A percentile compares a stretch with the other conserved stretches of the same genome.
These are phyloP conservation scores for Musa itinerans DNA, from an alignment of 176 grass and related monocot species.

Conservation along the genomic window DNA sequence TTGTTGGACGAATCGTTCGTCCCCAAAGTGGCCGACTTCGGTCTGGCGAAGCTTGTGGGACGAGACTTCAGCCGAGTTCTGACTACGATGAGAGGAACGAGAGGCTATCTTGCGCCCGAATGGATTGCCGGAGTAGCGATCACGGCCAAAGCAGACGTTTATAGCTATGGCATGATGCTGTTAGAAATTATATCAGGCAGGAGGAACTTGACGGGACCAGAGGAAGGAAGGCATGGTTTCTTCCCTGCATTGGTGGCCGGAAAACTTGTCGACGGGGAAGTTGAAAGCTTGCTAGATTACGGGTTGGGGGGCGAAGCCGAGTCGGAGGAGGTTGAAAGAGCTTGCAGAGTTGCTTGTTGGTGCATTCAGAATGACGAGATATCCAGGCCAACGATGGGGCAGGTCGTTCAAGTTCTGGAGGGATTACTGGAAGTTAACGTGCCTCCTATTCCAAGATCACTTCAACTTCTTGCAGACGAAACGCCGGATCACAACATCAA, in stretches of 20 bases:
- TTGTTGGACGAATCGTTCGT: conserved; percentile 5
- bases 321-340: conserved; percentile 1
- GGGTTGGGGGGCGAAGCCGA: not conserved
- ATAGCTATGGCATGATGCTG: conserved; percentile 20
- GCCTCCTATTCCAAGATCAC: conserved; percentile 16
- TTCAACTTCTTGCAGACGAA: not conserved
- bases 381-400: conserved; percentile 1
- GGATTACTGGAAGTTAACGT: conserved; percentile 12
- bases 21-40: conserved; percentile 12
- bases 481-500: conserved; percentile 4
- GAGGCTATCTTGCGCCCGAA: conserved; percentile 19
- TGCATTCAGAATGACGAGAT: conserved; percentile 12
- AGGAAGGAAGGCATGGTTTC: not conserved
- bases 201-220: not conserved
- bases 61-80: conserved; percentile 21
- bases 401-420: conserved; percentile 17
- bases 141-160: conserved; percentile 18
- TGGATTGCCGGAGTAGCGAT: conserved; percentile 9
- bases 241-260: not conserved
- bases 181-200: conserved; percentile 13
- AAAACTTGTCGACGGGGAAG: not conserved
- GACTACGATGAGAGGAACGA: conserved; percentile 17
- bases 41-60: conserved; percentile 18
- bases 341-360: conserved; percentile 9
- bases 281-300: not conserved